Evolutionary conservation across 2,329 filamentous ascomycete species (phyloP), one percentile per base, ranked within the genome.

Genomic region (Huntiella abstrusa): DNA sequence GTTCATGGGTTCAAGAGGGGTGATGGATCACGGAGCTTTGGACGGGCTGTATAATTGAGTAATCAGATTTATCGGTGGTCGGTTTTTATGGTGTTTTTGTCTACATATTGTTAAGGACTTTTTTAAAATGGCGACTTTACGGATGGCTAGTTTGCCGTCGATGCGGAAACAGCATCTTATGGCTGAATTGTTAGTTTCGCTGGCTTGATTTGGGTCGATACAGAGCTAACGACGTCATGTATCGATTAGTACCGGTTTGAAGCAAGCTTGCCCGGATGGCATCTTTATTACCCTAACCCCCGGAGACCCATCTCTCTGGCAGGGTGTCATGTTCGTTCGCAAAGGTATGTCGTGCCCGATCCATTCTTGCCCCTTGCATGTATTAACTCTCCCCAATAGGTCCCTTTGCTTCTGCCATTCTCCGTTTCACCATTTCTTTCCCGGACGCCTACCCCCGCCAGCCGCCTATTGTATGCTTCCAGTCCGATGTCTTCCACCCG

Each of bases 401-500:
- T 39, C 88, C 91, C 13, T 98, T 95, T 63, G 73, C 83, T 15
- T 79, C 83, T 49, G 83, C 86, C 41, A 74, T 95, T 55, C 72
- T 96, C 52, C 82, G 87, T 55, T 93, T 96, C 62, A 80, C 91
- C 54, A 81, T 96, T 53, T 80, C 79, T 17, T 96, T 96, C 56
- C 83, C 87, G 33, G 69, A 80, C 51, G 70, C 72, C 35, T 95
- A 92, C 59, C 88, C 88, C 10, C 64, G 70, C 44, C 64, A 83
- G 15, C 83, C 88, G 43, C 91, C 91, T 7, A 68, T 87, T 13
- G 75, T 98, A 53, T 88, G 80, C 46, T 94, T 98, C 61, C 74
- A 77, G 40, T 92, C 84, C 54, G 88, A 96, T 59, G 80, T 96
- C 54, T 98, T 96, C 60, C 88, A 98, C 59, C 88, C 88, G 13